Percentiles rank a stretch among this genome's conserved stretches.
phyloP scores from a whole-genome alignment of 2,329 filamentous ascomycete species.

The Penicillium sp. region DNA sequence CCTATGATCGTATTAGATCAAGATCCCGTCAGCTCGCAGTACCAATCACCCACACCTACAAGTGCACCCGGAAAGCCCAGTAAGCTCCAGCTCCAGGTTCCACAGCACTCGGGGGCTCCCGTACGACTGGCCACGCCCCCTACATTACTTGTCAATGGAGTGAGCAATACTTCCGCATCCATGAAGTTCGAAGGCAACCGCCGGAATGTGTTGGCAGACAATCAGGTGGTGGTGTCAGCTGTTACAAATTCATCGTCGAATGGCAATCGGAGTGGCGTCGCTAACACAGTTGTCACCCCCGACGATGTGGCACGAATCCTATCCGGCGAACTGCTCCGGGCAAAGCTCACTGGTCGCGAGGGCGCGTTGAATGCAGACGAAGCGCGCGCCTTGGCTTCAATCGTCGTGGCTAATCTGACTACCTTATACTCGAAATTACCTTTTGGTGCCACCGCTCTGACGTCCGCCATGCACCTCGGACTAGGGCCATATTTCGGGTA shows the following conservation, averaged over 20 bases:
- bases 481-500: slow-evolving; percentile 41
- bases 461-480: slow-evolving; percentile 43
- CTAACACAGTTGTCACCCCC: slow-evolving; percentile 27
- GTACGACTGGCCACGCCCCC: slow-evolving; percentile 51
- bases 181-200: slow-evolving; percentile 23
- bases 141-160: slow-evolving; percentile 45
- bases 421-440: slow-evolving; percentile 36
- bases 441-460: slow-evolving; percentile 27
- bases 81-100: slow-evolving; percentile 51
- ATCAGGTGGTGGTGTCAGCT: slow-evolving; percentile 9
- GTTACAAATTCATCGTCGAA: slow-evolving; percentile 14
- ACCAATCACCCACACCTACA: slow-evolving; percentile 34
- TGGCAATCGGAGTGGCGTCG: slow-evolving; percentile 14
- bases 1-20: slow-evolving; percentile 52
- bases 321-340: slow-evolving; percentile 37
- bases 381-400: slow-evolving; percentile 36
- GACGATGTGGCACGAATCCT: slow-evolving; percentile 40
- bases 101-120: slow-evolving; percentile 45
- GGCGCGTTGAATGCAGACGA: slow-evolving; percentile 36
- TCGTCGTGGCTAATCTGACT: slow-evolving; percentile 37
- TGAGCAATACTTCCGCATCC: slow-evolving; percentile 28
- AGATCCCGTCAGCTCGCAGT: slow-evolving; percentile 32
- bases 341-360: slow-evolving; percentile 34
- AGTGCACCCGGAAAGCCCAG: slow-evolving; percentile 34
- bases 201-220: slow-evolving; percentile 22